Evolutionary conservation across 768 basidiomycete species (phyloP), one percentile per base, ranked within the genome.

Genomic region (Hygrophoropsis aurantiaca): DNA sequence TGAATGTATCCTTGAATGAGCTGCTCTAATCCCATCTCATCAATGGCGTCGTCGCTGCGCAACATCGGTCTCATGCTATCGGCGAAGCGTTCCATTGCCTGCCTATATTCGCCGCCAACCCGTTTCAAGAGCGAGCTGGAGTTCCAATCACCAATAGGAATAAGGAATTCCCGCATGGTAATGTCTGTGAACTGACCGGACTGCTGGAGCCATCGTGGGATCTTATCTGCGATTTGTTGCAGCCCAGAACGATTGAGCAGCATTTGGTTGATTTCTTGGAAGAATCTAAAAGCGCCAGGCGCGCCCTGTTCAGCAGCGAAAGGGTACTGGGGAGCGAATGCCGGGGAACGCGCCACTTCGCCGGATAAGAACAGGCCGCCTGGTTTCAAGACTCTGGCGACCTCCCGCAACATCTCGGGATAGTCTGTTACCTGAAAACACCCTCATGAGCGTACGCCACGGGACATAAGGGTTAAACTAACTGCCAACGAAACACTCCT

Each of bases 321-420:
- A 38, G 58, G 54, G 56, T 56, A 62, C 40, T 48, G 49, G 7
- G 73, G 70, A 33, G 67, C 69, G 58, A 80, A 70, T 4, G 59
- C 46, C 0, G 78, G 71, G 27, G 58, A 66, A 20, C 73, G 69
- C 27, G 67, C 70, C 74, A 83, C 80, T 65, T 90, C 87, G 34
- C 74, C 74, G 2, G 82, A 82, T 7, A 85, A 51, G 59, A 88
- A 84, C 11, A 90, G 64, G 1, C 89, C 89, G n/a, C 82, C 82
- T 4, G 80, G 79, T 37, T 80, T 79, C 11, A 92, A 69, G 37
- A 90, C 70, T 32, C 90, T 80, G 5, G 71, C 73, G 13, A 75
- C 75, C 60, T 91, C 86, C 18, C 62, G 58, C 25, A 89, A 56
- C 49, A 88, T 62, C 20, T 54, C 58, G 15, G 64, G 65, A 56